Base-by-base conservation (phyloP, 352 stramenopile genomes). In the Pythium biforme region DNA sequence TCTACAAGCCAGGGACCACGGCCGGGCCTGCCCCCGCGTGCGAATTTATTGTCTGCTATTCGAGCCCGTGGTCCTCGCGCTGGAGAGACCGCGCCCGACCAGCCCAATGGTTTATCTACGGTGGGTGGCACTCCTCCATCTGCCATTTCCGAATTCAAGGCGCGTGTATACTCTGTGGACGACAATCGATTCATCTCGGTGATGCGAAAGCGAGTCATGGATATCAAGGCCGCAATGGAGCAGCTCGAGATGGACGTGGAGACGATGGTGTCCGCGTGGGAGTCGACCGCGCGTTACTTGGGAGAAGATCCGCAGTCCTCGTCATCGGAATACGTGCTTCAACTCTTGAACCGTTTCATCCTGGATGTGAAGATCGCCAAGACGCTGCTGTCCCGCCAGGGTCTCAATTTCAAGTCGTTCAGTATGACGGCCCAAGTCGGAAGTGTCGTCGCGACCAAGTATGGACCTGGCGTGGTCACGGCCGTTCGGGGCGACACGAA, bases 361-460 rank as follows among this genome's bases (percentile, higher is more conserved):
- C 55, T 94, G 14, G 84, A 94, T 52, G 81, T 94, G 26, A 89
- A 89, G 57, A 78, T 91, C 8, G 79, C 79, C 5, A 88, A 88
- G 40, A 71, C 73, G 3, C 51, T 90, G 37, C 69, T 90, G 1
- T 83, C 80, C 22, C 76, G 82, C 4, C 80, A 83, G 31, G 84
- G 82, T 0, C 11, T 91, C 19, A 76, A 50, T 52, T 89, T 90
- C 40, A 48, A 60, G 17, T 55, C 53, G 12, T 29, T 34, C 14
- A 8, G 17, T 9, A 25, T 27, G 37, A 58, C 31, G 17, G 37
- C 64, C 12, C 59, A 83, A 58, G 82, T 92, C 2, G 84, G 84
- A n/a, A 86, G 79, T 52, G 73, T 69, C 19, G 73, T 94, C 29
- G 72, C 77, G 7, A 94, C 82, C 17, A 74, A 70, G 40, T 89